These are phyloP conservation scores for Globisporangium alternatum DNA, from an alignment of 352 stramenopile species.

Conservation along the genomic window DNA sequence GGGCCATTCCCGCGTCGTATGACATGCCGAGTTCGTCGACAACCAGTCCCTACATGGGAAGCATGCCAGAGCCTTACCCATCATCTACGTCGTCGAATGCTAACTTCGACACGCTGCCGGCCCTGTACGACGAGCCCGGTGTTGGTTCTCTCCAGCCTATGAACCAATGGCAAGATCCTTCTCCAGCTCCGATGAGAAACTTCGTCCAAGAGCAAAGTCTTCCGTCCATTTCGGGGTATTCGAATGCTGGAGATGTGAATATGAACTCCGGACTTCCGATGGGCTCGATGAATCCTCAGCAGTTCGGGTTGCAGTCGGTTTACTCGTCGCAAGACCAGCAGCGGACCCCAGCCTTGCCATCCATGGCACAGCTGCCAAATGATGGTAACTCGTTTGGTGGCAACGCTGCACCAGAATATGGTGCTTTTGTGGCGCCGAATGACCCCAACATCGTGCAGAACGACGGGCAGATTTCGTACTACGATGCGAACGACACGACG, in stretches of 20 bases:
- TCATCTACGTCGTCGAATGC: constrained; percentile 19
- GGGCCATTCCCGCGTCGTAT: constrained; percentile 19
- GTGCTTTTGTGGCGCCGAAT: constrained; percentile 57
- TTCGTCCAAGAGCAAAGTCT: constrained; percentile 13
- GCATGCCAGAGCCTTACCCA: constrained; percentile 24
- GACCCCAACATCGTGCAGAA: constrained; percentile 38
- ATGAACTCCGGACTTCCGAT: constrained; percentile 9
- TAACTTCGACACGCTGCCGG: constrained; percentile 28
- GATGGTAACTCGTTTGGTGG: constrained; percentile 3
- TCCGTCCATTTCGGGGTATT: constrained; percentile 7
- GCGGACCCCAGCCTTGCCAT: constrained; percentile 14
- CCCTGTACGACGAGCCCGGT: constrained; percentile 20
- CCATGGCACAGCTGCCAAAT: constrained; percentile 14
- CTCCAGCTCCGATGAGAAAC: constrained; percentile 17
- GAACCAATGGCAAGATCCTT: constrained; percentile 20
- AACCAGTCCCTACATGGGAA: constrained; percentile 28
- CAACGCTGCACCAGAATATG: constrained; percentile 11
- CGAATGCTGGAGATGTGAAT: constrained; percentile 4
- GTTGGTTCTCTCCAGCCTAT: constrained; percentile 13
- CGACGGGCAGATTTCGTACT: constrained; percentile 57
- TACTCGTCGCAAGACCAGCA: constrained; percentile 15
- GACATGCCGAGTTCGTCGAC: constrained; percentile 16
- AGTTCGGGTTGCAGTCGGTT: constrained; percentile 4
- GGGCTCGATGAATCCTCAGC: constrained; percentile 10
- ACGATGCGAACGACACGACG: constrained; percentile 60